Conservation (phyloP, 306 rosid species). For the Malus domestica region ASM211411v1 NC_041791.1:599501-600000, state of each 20-base stretch:
- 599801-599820: background rate
- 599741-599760: fast-evolving
- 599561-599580: background rate
- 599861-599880: no score
- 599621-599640: background rate
- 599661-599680: background rate
- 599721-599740: background rate
- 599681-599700: background rate
- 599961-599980: background rate
- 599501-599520: background rate
- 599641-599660: background rate
- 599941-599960: background rate
- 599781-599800: no score
- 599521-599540: background rate
- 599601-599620: background rate
- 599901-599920: no score
- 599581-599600: background rate
- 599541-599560: background rate
- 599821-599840: no score
- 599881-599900: no score
- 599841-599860: no score
- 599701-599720: background rate
- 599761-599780: no score
- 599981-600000: background rate
- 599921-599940: background rate